Evolutionary conservation across 2,329 filamentous ascomycete genomes (phyloP).

Genomic region (Calonectria pseudoturangicola): DNA sequence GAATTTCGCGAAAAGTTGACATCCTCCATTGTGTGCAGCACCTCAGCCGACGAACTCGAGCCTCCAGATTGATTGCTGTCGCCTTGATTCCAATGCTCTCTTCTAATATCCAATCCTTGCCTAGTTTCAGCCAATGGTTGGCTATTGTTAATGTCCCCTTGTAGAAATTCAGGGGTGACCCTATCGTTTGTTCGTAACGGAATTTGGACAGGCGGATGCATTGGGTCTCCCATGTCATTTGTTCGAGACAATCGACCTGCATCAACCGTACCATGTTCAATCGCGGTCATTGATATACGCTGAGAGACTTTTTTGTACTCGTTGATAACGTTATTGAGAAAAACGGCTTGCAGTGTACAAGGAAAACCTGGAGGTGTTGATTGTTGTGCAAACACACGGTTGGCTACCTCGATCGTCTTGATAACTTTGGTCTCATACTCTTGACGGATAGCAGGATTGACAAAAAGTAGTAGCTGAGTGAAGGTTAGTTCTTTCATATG

Average conservation of each 20-base stretch:
- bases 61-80: not conserved
- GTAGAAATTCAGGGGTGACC: not conserved
- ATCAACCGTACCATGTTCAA: not conserved
- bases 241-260: too few relatives aligned
- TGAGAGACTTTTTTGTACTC: constrained; percentile 8
- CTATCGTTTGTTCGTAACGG: not conserved
- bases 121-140: not conserved
- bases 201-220: not conserved
- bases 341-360: constrained; percentile 58
- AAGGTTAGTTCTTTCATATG: not conserved
- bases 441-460: not conserved
- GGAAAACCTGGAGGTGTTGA: constrained; percentile 52
- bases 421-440: constrained; percentile 36
- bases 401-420: constrained; percentile 41
- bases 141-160: not conserved
- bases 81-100: too few relatives aligned
- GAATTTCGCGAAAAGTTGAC: not conserved
- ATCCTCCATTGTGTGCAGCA: not conserved
- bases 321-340: constrained; percentile 51
- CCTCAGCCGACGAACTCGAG: not conserved
- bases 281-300: not conserved
- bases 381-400: constrained; percentile 53
- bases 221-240: not conserved
- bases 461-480: constrained; percentile 24
- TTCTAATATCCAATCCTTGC: not conserved